Base-by-base conservation (phyloP, 2,329 filamentous ascomycete species). In the Aspergillus bombycis region DNA sequence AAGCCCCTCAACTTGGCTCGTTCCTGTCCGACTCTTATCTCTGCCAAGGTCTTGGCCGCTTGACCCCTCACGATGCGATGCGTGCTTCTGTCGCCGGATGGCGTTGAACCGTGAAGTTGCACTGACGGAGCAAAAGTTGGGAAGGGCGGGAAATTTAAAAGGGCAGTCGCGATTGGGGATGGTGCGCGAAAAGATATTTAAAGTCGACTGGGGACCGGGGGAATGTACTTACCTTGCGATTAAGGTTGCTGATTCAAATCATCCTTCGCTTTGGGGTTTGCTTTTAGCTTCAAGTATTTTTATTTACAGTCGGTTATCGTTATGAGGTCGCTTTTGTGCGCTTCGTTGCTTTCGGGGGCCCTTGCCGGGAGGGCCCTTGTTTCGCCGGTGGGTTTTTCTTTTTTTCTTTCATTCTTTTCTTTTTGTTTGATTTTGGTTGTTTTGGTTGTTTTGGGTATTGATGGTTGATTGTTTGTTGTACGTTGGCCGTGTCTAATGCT, bases 1-100 rank as follows among this genome's bases (percentile, higher is more conserved):
- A 36, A 8, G 36, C 46, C 58, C 58, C 30, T 60, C 46, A 52
- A 60, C 48, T 60, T 60, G 36, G 48, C 48, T 58, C 19, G 11
- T 28, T 21, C 36, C 36, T 36, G 50, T 60, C 50, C 50, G 32
- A 34, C 50, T 64, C 65, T 68, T 68, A 67, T 68, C 65, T 60
- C 45, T 59, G 61, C 60, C 46, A 58, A 62, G 61, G n/a, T 38
- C 61, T 64, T 63, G 58, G 57, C 62, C 57, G 46, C 57, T 61
- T 45, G 26, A 21, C 57, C 34, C 30, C 32, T 46, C 52, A 23
- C 46, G 57, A 67, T 66, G 61, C 61, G 63, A 43, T 38, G 38
- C 36, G 34, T 55, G 45, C 34, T 38, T 26, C 23, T n/a, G 10
- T 56, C 16, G 21, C 21, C 48, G 4, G 55, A 62, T 54, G 41